Percentiles rank a stretch among this genome's conserved stretches.
Evolutionary conservation across 805 yeast species (phyloP).

Genomic region (Brettanomyces anomalus): DNA sequence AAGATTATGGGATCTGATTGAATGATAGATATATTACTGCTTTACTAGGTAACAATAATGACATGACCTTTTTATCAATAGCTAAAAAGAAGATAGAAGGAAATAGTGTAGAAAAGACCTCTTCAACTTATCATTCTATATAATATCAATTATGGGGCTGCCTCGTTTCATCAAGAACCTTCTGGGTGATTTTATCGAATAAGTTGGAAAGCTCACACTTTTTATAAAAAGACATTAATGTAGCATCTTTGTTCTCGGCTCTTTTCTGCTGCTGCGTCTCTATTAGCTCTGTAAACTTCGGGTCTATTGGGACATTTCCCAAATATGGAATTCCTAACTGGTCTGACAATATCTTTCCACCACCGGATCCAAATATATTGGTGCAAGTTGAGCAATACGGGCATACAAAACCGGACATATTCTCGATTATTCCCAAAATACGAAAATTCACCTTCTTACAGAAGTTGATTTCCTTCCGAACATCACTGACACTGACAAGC

Average conservation of each 20-base stretch:
- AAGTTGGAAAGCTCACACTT: conserved; percentile 30
- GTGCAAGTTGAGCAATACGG: conserved; percentile 92
- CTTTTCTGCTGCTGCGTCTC: conserved; percentile 69
- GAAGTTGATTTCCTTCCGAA: conserved; percentile 85
- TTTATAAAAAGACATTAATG: conserved; percentile 29
- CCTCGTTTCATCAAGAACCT: conserved; percentile 11
- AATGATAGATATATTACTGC: too few species aligned
- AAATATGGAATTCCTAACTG: conserved; percentile 56
- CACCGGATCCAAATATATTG: conserved; percentile 87
- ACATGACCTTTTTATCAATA: too few species aligned
- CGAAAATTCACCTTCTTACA: conserved; percentile 77
- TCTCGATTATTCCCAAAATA: conserved; percentile 83
- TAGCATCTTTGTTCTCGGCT: conserved; percentile 24
- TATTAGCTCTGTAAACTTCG: conserved; percentile 79
- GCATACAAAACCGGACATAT: conserved; percentile 95
- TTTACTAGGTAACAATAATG: too few species aligned
- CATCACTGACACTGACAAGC: conserved; percentile 87
- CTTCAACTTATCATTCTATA: background rate
- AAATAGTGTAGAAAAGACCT: background rate
- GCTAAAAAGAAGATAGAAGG: background rate
- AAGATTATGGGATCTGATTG: background rate
- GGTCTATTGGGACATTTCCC: conserved; percentile 91
- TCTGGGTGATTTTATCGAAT: conserved; percentile 37
- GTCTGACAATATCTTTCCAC: conserved; percentile 69
- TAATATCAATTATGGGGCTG: background rate